phyloP scores from a whole-genome alignment of 208 protist genomes.

The Angomonas ambiguus region DNA sequence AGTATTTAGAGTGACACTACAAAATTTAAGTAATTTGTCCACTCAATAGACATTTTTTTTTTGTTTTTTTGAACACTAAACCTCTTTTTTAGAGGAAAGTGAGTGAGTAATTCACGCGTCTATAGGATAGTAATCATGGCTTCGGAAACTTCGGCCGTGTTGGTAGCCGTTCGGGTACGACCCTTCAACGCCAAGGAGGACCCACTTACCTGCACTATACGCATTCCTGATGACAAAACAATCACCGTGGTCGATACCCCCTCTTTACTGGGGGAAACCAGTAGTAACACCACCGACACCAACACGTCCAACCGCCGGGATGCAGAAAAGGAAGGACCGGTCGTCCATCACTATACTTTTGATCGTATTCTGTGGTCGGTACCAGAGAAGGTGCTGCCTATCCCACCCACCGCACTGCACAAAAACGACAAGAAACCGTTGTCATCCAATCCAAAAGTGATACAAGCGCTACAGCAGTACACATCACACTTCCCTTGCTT shows the following conservation, averaged over 20 bases:
- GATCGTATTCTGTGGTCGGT: constrained; percentile 80
- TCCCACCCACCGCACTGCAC: constrained; percentile 16
- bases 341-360: constrained; percentile 60
- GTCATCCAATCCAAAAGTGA: neutral
- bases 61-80: neutral
- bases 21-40: neutral
- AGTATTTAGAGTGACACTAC: neutral
- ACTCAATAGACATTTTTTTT: neutral
- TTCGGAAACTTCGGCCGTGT: constrained; percentile 57
- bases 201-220: constrained; percentile 48
- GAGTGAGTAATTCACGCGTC: constrained; percentile 5
- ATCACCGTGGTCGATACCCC: constrained; percentile 57
- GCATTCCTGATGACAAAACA: constrained; percentile 38
- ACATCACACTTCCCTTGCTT: constrained; percentile 50
- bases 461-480: constrained; percentile 1
- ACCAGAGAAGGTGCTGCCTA: constrained; percentile 35
- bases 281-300: neutral
- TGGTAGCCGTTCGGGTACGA: constrained; percentile 75
- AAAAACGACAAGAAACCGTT: constrained; percentile 4
- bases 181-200: constrained; percentile 61
- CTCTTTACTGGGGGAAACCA: constrained; percentile 13
- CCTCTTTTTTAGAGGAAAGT: constrained; percentile 1
- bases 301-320: neutral
- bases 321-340: constrained; percentile 5
- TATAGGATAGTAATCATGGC: constrained; percentile 28